Base-by-base conservation (phyloP, 345 rosid genomes). In the Euphorbia pulcherrima region DNA sequence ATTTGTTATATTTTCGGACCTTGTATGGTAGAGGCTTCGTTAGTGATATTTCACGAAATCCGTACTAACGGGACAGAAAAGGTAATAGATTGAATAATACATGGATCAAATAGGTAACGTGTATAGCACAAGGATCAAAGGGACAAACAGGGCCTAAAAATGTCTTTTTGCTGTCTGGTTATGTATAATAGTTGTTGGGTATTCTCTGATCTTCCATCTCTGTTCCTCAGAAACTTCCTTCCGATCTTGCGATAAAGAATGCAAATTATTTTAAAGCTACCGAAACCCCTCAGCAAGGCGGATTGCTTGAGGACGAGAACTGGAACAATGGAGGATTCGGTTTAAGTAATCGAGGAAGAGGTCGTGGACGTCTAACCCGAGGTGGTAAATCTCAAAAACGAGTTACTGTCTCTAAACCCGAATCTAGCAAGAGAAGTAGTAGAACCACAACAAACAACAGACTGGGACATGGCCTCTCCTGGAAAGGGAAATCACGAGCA, bases 401-500 rank as follows among this genome's bases (percentile, higher is more conserved):
- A 71, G 64, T 53, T 4, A 23, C 29, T 23, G 67, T 72, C 72
- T 68, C 86, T 30, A 78, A 79, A 67, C 76, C 81, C 7, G 83
- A 77, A 58, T 68, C 79, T 48, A 78, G 86, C 78, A 92, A 72
- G 81, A 84, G 73, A 78, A 76, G 41, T 40, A 33, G 60, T 26
- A 54, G 70, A 35, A 59, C 67, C 28, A 54, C 71, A 35, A 59
- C 67, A 33, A 76, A 72, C n/a, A 76, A 64, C 41, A 67, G 73
- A 2, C 41, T 73, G 30, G 72, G 70, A 54, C 78, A 66, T 26
- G 75, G 60, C 24, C 66, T 79, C 65, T 76, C 62, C 52, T 84
- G 83, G 69, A 82, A 78, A 77, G 83, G 85, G 53, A 82, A 78
- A 68, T 62, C 88, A 4, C 84, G 78, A 37, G 81, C 74, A 35